Conservation (phyloP, 2,329 filamentous ascomycete genomes). For the Tolypocladium endophyticum region DNA sequence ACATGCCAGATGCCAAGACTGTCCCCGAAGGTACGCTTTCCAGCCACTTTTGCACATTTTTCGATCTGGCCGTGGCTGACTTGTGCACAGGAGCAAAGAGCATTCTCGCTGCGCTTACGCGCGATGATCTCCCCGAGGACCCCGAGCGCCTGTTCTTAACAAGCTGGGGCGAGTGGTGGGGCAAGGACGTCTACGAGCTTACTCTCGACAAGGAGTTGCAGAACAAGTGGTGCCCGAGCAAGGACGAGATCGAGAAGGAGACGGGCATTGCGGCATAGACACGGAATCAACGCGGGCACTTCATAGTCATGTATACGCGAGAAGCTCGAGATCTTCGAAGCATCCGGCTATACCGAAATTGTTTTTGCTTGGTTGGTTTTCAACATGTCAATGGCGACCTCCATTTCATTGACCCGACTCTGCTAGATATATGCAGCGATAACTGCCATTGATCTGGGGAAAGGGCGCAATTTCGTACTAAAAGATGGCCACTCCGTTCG, state of each 20-base stretch:
- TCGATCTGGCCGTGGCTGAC: not conserved
- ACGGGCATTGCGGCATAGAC: constrained; percentile 12
- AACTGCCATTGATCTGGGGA: not conserved
- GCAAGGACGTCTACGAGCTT: constrained; percentile 28
- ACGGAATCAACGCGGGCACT: not conserved
- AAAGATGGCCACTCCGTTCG: constrained; percentile 27
- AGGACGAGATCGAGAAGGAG: constrained; percentile 36
- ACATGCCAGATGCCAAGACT: constrained; percentile 35
- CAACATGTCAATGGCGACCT: too few species aligned
- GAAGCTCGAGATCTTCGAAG: not conserved
- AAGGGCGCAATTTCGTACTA: constrained; percentile 7
- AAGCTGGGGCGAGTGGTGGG: constrained; percentile 48
- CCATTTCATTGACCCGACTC: not conserved
- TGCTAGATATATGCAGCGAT: not conserved
- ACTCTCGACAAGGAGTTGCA: constrained; percentile 35
- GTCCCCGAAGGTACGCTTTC: constrained; percentile 29
- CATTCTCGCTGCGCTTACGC: constrained; percentile 31
- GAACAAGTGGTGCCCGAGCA: constrained; percentile 38
- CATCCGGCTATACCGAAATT: not conserved
- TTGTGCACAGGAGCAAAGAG: constrained; percentile 28
- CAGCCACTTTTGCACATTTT: not conserved
- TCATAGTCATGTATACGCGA: not conserved
- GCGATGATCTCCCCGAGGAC: constrained; percentile 37
- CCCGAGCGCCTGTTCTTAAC: constrained; percentile 42
- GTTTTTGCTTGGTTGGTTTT: too few species aligned